Conservation (phyloP, 495 filamentous ascomycete genomes). For the Neurospora sp. region DNA sequence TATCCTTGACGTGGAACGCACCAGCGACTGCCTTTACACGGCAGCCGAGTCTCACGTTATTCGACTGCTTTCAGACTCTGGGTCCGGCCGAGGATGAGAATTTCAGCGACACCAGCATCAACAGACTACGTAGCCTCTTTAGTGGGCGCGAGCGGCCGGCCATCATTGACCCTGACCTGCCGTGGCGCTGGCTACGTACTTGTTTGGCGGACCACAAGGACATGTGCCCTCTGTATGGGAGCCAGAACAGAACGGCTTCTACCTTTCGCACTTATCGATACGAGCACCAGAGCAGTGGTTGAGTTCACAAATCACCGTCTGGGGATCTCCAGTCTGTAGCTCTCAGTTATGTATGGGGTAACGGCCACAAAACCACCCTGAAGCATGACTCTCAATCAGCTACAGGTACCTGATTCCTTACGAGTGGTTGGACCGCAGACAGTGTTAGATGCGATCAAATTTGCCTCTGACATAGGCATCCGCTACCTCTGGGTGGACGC, state of each 20-base stretch:
- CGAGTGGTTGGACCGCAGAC: not conserved
- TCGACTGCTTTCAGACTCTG: not conserved
- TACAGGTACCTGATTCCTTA: not conserved
- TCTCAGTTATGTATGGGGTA: not conserved
- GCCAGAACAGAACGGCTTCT: not conserved
- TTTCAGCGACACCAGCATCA: not conserved
- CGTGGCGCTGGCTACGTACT: not conserved
- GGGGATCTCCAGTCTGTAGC: not conserved
- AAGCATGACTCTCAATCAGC: not conserved
- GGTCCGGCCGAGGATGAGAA: not conserved
- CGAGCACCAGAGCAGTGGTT: not conserved
- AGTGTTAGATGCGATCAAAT: not conserved
- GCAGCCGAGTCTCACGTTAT: not conserved
- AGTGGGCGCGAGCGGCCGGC: not conserved
- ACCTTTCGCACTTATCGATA: not conserved
- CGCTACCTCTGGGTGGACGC: constrained; percentile 16
- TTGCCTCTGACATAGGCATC: not conserved
- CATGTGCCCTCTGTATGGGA: not conserved
- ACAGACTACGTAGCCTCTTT: not conserved
- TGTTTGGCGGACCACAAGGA: not conserved
- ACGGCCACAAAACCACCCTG: not conserved
- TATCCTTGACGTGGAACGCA: not conserved
- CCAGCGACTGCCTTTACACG: not conserved
- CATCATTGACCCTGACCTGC: not conserved
- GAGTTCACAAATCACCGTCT: not conserved